Percentiles rank a stretch among this genome's conserved stretches.
Conservation (phyloP, 2,329 filamentous ascomycete species). For the Dryadomyces sulphureus region DNA sequence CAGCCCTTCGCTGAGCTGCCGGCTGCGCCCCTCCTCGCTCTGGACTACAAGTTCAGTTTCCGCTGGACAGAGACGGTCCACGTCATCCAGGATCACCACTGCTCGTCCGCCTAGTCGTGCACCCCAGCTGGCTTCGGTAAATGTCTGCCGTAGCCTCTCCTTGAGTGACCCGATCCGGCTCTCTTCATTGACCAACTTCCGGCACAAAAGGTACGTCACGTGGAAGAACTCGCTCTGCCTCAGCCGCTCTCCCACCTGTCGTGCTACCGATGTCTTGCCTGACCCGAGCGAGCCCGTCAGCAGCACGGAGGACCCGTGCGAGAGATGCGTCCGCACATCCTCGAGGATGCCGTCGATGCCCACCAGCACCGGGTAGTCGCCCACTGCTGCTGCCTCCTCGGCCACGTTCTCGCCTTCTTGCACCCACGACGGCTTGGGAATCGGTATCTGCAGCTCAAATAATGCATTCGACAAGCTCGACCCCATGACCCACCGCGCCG, state of each 20-base stretch:
- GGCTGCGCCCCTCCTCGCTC: slow-evolving; percentile 82
- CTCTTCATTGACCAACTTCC: slow-evolving; percentile 80
- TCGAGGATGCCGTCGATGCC: slow-evolving; percentile 68
- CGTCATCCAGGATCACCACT: slow-evolving; percentile 77
- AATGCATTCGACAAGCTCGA: slow-evolving; percentile 53
- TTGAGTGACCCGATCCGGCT: slow-evolving; percentile 81
- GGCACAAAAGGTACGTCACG: slow-evolving; percentile 73
- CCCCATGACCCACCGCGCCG: slow-evolving; percentile 57
- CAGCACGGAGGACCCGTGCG: slow-evolving; percentile 77
- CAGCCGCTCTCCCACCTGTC: slow-evolving; percentile 59
- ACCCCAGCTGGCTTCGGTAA: slow-evolving; percentile 84
- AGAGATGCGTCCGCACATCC: slow-evolving; percentile 60
- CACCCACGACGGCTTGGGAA: slow-evolving; percentile 48
- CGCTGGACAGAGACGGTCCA: slow-evolving; percentile 82
- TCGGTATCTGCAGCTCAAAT: slow-evolving; percentile 62
- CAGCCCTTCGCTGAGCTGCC: slow-evolving; percentile 81
- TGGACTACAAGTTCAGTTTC: slow-evolving; percentile 92
- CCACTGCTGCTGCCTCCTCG: slow-evolving; percentile 25
- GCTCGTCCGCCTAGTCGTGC: slow-evolving; percentile 72
- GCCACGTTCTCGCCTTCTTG: slow-evolving; percentile 19
- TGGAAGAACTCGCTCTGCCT: slow-evolving; percentile 63
- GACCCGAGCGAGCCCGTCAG: slow-evolving; percentile 80
- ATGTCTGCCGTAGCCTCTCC: slow-evolving; percentile 69
- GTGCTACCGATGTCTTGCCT: slow-evolving; percentile 73
- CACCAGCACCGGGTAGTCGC: slow-evolving; percentile 47